A percentile compares a stretch with the other conserved stretches of the same genome.
Conservation (phyloP, 257 asterid genomes). For the Scutellaria galericulata region DNA sequence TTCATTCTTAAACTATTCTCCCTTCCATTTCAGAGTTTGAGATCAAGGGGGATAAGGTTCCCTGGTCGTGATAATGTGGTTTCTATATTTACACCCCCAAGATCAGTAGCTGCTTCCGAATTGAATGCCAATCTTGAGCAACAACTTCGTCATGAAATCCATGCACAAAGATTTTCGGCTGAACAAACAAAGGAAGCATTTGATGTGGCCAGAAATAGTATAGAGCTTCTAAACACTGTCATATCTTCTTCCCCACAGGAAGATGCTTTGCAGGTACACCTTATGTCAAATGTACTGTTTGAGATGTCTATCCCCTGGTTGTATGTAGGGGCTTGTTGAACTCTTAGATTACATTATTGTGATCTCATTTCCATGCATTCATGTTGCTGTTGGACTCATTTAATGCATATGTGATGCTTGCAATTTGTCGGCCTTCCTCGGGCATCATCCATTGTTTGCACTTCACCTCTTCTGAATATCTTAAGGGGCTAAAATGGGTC, state of each 20-base stretch:
- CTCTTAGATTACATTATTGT: slow-evolving; percentile 9
- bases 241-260: slow-evolving; percentile 90
- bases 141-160: slow-evolving; percentile 58
- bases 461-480: not conserved
- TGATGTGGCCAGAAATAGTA: slow-evolving; percentile 92
- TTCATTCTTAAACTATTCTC: slow-evolving; percentile 13
- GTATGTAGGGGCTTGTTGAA: not conserved
- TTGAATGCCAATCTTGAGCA: slow-evolving; percentile 48
- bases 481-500: slow-evolving; percentile 11
- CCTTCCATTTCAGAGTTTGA: slow-evolving; percentile 61
- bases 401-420: not conserved
- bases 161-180: slow-evolving; percentile 65
- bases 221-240: slow-evolving; percentile 87
- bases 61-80: slow-evolving; percentile 86
- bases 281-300: not conserved
- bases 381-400: slow-evolving; percentile 14
- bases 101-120: slow-evolving; percentile 66
- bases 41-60: slow-evolving; percentile 81
- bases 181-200: slow-evolving; percentile 89
- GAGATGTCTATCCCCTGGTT: not conserved
- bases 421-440: not conserved
- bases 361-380: slow-evolving; percentile 13
- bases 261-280: slow-evolving; percentile 74
- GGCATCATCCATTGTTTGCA: not conserved
- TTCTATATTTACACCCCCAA: slow-evolving; percentile 83